Base-by-base conservation (phyloP, 2,329 filamentous ascomycete genomes). In the Hyphodiscus sp. region DNA sequence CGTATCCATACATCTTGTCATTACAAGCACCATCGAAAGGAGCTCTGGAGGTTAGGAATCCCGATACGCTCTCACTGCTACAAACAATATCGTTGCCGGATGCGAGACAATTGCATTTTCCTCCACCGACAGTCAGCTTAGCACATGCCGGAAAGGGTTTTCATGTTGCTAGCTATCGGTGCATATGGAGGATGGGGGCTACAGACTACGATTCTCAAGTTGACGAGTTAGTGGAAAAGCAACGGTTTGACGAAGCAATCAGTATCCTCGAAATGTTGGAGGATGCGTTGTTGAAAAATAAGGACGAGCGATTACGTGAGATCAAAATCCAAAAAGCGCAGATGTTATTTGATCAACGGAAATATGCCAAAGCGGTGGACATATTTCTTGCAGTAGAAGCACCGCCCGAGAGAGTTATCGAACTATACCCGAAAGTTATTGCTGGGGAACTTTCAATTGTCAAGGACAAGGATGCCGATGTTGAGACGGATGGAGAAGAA, bases 81-180 rank as follows among this genome's bases (percentile, higher is more conserved):
- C 94, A 99, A 71, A 90, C 83, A 0, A 86, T 99, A 49, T 76
- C 83, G 7, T 77, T 99, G 11, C 88, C 89, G 0, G 89, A 86
- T 15, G 92, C 92, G 1, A 88, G 81, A 30, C 85, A 91, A 57
- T 76, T 99, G 53, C 90, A 97, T 68, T 94, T 97, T 23, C 90
- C 91, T 0, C 91, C 95, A 48, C 91, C 92, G 0, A 95, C 90
- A 19, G 87, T 92, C 59, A 96, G 92, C 65, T 76, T 99, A n/a
- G 89, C 92, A 0, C 94, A 99, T 71, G 91, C 91, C 0, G 94
- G 89, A 2, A 99, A 99, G 68, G 92, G 91, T 0, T 99, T 99
- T 63, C 80, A 97, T 55, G 91, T 97, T 49, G 86, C 87, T 19
- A 96, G 92, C 66, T 94, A 97, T 52, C 80, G 94, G 45, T 87